Evolutionary conservation across 2,329 filamentous ascomycete genomes (phyloP), one percentile per base, ranked within the genome.

Genomic region (Cercospora sp.): DNA sequence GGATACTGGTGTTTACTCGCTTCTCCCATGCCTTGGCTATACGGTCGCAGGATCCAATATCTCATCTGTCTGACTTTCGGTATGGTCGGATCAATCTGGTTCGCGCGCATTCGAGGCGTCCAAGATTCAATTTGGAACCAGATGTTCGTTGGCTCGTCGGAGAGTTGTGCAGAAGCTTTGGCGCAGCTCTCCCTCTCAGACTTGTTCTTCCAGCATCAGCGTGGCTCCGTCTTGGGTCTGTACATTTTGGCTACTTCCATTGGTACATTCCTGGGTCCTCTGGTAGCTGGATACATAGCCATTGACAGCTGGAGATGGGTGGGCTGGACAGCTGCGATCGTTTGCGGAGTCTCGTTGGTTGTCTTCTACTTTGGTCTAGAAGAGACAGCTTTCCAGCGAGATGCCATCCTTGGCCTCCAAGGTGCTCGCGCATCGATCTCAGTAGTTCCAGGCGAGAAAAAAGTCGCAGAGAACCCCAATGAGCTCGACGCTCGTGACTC

Each of bases 131-230:
- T 87, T 65, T 86, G 84, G 81, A 84, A 84, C 58, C 86, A 87
- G 73, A 79, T 87, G 2, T 87, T 87, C 64, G 84, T 87, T 2
- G 86, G 86, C 16, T 85, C 85, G 2, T 87, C 85, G 4, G 85
- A 87, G 75, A 82, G 84, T 8, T 84, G 84, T 51, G 85, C 84
- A 1, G 86, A 88, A 75, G 85, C 86, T 0, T 82, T 84, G 31
- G 85, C 85, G 6, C 86, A 88, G 72, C 76, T 87, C n/a, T 86
- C 84, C 1, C 78, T 88, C 30, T 84, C 85, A 7, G 86, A 87
- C 71, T 80, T 87, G 31, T 87, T 86, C 79, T 87, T 85, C 69
- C 84, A 87, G 76, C 86, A 88, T 71, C 84, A 86, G 68, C 82
- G 85, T 53, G 86, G 86, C 48, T 80, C 81, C 0, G 84, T 85